A percentile compares a stretch with the other conserved stretches of the same genome.
These are phyloP conservation scores for Theileria sp. DNA, from an alignment of 169 alveolate species.

Conservation along the genomic window DNA sequence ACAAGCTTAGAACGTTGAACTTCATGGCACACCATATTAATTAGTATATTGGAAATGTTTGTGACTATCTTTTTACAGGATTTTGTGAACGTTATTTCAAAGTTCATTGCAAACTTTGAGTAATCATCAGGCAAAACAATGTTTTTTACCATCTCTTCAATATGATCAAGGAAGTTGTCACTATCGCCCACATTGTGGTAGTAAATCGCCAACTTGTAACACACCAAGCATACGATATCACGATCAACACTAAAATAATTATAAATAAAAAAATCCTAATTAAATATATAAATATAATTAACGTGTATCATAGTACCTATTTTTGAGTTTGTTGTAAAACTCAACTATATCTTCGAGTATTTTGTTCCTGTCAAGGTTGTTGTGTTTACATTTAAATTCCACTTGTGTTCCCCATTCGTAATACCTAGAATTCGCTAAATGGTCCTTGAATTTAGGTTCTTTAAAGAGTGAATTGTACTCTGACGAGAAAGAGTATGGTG, in stretches of 20 bases:
- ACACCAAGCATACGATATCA: conserved; percentile 13
- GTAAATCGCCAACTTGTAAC: conserved; percentile 25
- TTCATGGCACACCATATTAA: conserved; percentile 1
- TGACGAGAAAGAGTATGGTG: conserved; percentile 6
- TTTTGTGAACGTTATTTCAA: conserved; percentile 5
- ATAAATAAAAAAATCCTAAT: neutral
- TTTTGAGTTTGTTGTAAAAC: neutral
- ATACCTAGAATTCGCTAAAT: neutral
- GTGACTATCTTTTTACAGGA: conserved; percentile 14
- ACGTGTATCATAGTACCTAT: conserved; percentile 2
- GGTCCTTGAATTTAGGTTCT: neutral
- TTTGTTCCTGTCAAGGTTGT: neutral
- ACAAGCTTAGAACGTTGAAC: neutral
- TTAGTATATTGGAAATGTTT: neutral
- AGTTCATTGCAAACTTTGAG: conserved; percentile 2
- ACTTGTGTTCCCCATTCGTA: conserved; percentile 2
- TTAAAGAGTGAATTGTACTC: conserved; percentile 8
- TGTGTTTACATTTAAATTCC: neutral
- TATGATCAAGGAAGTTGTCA: neutral
- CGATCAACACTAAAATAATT: conserved; percentile 16
- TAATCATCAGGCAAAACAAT: conserved; percentile 6
- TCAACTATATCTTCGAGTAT: neutral
- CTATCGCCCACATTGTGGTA: conserved; percentile 12
- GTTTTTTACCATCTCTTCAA: conserved; percentile 7
- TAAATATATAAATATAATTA: neutral